Conservation (phyloP, 2,329 filamentous ascomycete genomes). For the Paradendryphiella salina region DNA sequence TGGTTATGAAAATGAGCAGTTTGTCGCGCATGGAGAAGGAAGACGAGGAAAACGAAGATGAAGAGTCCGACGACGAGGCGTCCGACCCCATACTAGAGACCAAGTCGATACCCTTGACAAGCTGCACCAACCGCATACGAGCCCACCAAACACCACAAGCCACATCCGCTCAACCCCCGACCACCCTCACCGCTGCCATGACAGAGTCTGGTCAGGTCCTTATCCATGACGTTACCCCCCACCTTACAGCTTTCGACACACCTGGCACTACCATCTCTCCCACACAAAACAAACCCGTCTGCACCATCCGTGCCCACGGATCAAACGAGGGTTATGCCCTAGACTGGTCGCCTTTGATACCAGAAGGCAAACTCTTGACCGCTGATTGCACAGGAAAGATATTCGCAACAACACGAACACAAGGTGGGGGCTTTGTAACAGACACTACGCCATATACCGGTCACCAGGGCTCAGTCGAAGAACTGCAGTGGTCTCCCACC, state of each 20-base stretch:
- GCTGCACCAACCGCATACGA: constrained; percentile 92
- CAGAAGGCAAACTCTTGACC: constrained; percentile 82
- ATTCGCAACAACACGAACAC: constrained; percentile 81
- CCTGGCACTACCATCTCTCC: constrained; percentile 80
- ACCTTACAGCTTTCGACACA: constrained; percentile 85
- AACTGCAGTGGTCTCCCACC: constrained; percentile 93
- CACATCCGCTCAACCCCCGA: constrained; percentile 71
- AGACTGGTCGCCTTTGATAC: constrained; percentile 88
- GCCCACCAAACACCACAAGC: constrained; percentile 75
- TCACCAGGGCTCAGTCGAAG: constrained; percentile 84
- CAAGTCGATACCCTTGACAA: constrained; percentile 80
- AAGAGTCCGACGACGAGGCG: constrained; percentile 68
- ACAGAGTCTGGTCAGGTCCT: constrained; percentile 85
- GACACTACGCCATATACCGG: constrained; percentile 82
- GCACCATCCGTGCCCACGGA: constrained; percentile 87
- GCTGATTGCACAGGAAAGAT: constrained; percentile 91
- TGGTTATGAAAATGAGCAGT: constrained; percentile 95
- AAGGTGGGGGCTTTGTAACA: constrained; percentile 86
- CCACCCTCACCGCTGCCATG: constrained; percentile 87
- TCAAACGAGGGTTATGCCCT: constrained; percentile 85
- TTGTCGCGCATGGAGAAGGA: constrained; percentile 85
- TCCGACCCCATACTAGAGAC: constrained; percentile 92
- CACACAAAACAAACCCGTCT: constrained; percentile 84
- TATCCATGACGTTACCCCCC: constrained; percentile 91
- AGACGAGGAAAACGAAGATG: constrained; percentile 68